A percentile compares a stretch with the other conserved stretches of the same genome.
Evolutionary conservation across 495 filamentous ascomycete genomes (phyloP).

Genomic region (Tuber melanosporum): DNA sequence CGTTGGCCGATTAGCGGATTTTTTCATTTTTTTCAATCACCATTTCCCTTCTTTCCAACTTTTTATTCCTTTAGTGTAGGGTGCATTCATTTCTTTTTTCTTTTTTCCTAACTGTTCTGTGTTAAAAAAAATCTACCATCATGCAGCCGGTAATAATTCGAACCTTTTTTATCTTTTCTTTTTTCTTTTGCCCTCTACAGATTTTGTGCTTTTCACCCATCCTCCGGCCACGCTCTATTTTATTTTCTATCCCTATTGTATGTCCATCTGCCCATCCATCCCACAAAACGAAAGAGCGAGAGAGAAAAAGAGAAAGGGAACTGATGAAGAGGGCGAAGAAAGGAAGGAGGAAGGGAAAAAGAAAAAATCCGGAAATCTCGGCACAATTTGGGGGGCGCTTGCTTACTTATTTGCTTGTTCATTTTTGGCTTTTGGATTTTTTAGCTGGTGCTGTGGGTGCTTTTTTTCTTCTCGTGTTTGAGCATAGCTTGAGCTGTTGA

Average conservation of each 20-base stretch:
- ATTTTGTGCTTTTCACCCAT: slow-evolving; percentile 3
- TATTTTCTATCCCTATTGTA: neutral
- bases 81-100: slow-evolving; percentile 8
- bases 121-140: slow-evolving; percentile 8
- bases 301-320: neutral
- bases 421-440: neutral
- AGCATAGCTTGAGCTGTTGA: slow-evolving; percentile 1
- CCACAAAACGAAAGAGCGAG: neutral
- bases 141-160: neutral
- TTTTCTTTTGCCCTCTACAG: neutral
- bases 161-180: neutral
- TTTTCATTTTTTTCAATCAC: slow-evolving; percentile 25
- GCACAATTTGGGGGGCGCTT: slow-evolving; percentile 2
- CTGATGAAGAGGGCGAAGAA: neutral
- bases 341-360: neutral
- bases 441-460: neutral
- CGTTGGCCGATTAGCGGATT: slow-evolving; percentile 39
- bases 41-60: slow-evolving; percentile 7
- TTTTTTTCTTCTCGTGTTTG: neutral
- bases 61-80: slow-evolving; percentile 3
- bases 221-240: neutral
- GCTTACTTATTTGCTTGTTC: neutral
- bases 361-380: neutral
- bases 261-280: neutral
- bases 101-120: slow-evolving; percentile 19